Evolutionary conservation across 2,329 filamentous ascomycete species (phyloP), one percentile per base, ranked within the genome.

Genomic region (Laburnicola sp.): DNA sequence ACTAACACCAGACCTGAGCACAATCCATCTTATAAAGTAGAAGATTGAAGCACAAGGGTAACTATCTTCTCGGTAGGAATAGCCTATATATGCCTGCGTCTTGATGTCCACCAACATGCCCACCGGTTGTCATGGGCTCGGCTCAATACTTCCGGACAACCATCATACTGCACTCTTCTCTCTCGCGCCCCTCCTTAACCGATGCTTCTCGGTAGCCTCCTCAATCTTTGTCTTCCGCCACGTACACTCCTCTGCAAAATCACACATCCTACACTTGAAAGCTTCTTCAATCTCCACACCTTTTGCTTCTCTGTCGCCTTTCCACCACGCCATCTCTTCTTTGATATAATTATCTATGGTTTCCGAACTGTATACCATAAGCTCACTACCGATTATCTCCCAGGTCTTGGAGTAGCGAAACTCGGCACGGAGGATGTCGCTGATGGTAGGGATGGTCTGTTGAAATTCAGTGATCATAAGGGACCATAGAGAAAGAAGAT

Each of bases 251-350:
- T 89, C 86, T 0, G 81, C 83, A 70, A 97, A 97, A 59, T 96
- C 91, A 66, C 93, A 97, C 23, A 80, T 84, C 21, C 84, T 77
- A 69, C 93, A 97, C 71, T 97, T 97, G 74, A 87, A 96, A 0
- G 90, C 89, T 61, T 97, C 92, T 64, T 92, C 86, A 5, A 95
- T 81, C 5, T 83, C 80, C 2, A 97, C 92, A 0, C 93, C 93
- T 6, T 80, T 79, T 0, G 91, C 84, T 43, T 81, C 75, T 11
- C 92, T 78, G 61, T 87, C 78, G 1, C 92, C 93, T 28, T 82
- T 84, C 93, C 93, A 97, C 91, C 91, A 97, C n/a, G 79, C 71
- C 82, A 97, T 84, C 57, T 88, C 86, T 2, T 83, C 79, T 0
- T 74, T 67, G 2, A 96, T 69, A 66, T 95, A 95, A 1, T 71